Percentiles rank a stretch among this genome's conserved stretches.
These are phyloP conservation scores for Clarireedia paspali DNA, from an alignment of 2,329 filamentous ascomycete genomes.

Conservation along the genomic window DNA sequence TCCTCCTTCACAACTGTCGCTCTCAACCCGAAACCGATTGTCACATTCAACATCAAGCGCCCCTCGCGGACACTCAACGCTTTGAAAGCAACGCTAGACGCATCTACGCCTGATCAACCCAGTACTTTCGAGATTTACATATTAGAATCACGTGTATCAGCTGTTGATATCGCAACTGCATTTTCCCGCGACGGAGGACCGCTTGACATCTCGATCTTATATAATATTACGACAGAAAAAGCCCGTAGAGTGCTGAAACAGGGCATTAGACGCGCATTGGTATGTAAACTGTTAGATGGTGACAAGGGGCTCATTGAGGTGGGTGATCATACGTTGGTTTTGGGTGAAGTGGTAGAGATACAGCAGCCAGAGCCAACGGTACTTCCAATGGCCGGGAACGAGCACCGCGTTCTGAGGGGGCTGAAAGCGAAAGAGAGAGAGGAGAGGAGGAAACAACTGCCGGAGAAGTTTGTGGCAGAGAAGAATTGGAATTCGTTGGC, in stretches of 20 bases:
- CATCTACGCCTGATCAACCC: neutral
- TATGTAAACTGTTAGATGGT: constrained; percentile 16
- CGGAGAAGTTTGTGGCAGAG: too few relatives aligned
- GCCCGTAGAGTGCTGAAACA: neutral
- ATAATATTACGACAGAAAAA: neutral
- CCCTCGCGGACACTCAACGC: constrained; percentile 25
- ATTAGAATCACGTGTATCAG: neutral
- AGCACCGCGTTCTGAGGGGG: neutral
- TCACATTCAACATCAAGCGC: constrained; percentile 29
- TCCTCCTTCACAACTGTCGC: constrained; percentile 29
- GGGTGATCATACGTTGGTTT: constrained; percentile 25
- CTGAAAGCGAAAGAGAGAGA: neutral
- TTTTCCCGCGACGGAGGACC: neutral
- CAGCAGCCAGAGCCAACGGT: neutral
- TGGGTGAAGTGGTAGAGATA: constrained; percentile 21
- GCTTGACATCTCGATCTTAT: constrained; percentile 20
- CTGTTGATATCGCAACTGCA: neutral
- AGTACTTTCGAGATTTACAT: constrained; percentile 2
- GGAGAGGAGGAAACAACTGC: too few relatives aligned
- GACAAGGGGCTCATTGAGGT: constrained; percentile 15
- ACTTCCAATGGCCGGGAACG: neutral
- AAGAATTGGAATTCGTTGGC: too few relatives aligned
- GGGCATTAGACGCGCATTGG: constrained; percentile 13
- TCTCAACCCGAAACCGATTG: constrained; percentile 23
- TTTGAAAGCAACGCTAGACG: constrained; percentile 11